Conservation (phyloP, 1,139 yeast species). For the Candida mesenterica region DNA sequence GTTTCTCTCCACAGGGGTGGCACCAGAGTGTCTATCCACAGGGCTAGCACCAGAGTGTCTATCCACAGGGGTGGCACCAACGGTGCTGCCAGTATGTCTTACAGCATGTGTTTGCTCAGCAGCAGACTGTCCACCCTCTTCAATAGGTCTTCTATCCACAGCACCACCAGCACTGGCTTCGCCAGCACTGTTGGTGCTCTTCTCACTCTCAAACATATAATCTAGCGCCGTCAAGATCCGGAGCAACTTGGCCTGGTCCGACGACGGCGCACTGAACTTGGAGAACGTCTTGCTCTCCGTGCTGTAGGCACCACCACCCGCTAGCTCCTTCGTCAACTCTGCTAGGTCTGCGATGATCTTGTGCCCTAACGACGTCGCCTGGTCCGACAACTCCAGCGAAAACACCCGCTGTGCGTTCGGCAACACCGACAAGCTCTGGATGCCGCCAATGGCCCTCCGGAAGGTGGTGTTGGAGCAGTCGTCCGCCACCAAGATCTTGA, state of each 20-base stretch:
- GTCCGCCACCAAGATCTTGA: conserved; percentile 72
- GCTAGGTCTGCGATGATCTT: conserved; percentile 57
- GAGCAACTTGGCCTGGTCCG: conserved; percentile 84
- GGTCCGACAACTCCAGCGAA: conserved; percentile 64
- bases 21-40: conserved; percentile 1
- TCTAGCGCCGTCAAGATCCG: conserved; percentile 88
- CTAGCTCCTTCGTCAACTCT: conserved; percentile 42
- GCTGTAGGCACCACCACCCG: conserved; percentile 34
- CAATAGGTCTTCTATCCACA: conserved; percentile 4
- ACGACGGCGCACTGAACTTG: conserved; percentile 75
- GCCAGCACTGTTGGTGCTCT: conserved; percentile 8
- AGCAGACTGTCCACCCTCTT: conserved; percentile 8
- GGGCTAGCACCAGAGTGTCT: neutral
- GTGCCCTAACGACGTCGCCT: conserved; percentile 63
- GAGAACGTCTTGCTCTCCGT: conserved; percentile 54
- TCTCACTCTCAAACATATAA: conserved; percentile 56
- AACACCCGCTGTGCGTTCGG: conserved; percentile 64
- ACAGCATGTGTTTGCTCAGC: no score
- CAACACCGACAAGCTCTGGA: conserved; percentile 71
- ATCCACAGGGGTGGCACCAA: conserved; percentile 1
- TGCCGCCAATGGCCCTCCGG: conserved; percentile 78
- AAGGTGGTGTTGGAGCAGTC: conserved; percentile 86
- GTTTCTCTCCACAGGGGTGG: no score
- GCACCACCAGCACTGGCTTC: conserved; percentile 1
- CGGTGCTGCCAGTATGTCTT: no score